A percentile compares a stretch with the other conserved stretches of the same genome.
phyloP scores from a whole-genome alignment of 1,139 yeast genomes.

The Yamadazyma dendronema region DNA sequence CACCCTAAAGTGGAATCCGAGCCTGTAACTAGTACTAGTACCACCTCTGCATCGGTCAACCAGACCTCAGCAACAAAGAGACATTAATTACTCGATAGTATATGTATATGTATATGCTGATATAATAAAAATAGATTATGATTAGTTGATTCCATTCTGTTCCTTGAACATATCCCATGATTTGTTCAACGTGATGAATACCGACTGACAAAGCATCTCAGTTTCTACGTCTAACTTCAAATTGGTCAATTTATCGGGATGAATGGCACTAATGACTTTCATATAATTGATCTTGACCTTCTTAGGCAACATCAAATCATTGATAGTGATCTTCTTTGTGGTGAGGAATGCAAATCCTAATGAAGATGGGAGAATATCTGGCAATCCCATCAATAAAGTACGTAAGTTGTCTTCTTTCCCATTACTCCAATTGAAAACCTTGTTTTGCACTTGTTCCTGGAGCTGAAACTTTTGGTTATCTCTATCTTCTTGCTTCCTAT shows the following conservation, averaged over 20 bases:
- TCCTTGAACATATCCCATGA: conserved; percentile 89
- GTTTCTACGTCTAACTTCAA: conserved; percentile 55
- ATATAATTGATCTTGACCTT: conserved; percentile 83
- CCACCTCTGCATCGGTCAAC: not conserved
- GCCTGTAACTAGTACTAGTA: not conserved
- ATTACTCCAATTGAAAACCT: conserved; percentile 60
- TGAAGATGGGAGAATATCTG: conserved; percentile 54
- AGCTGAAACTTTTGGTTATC: conserved; percentile 58
- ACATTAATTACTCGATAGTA: not conserved
- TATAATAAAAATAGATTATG: too few species aligned
- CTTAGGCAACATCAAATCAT: conserved; percentile 86
- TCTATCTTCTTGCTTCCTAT: conserved; percentile 43
- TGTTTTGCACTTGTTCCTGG: conserved; percentile 58
- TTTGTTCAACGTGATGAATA: conserved; percentile 76
- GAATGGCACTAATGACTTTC: conserved; percentile 92
- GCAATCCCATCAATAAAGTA: conserved; percentile 66
- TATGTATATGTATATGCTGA: not conserved
- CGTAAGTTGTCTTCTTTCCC: conserved; percentile 81
- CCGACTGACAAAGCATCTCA: conserved; percentile 82
- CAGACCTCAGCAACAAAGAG: conserved; percentile 6
- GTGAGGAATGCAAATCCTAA: conserved; percentile 59
- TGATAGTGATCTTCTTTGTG: conserved; percentile 38
- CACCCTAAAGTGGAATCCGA: conserved; percentile 1
- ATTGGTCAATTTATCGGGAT: conserved; percentile 76
- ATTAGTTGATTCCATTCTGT: conserved; percentile 22